These are phyloP conservation scores for Lactifluus volemus DNA, from an alignment of 768 basidiomycete genomes.

Conservation along the genomic window DNA sequence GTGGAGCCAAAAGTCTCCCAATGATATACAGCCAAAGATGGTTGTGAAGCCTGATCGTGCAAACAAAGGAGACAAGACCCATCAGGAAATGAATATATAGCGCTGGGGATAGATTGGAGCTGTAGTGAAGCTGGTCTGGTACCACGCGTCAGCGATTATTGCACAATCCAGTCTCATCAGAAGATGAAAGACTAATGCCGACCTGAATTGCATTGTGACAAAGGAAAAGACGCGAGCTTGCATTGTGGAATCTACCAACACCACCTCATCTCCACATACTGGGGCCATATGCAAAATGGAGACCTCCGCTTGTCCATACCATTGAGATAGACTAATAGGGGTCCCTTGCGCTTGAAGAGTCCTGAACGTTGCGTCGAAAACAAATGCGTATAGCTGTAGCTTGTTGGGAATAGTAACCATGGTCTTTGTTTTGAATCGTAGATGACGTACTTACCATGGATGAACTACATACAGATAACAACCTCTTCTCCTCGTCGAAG, in stretches of 20 bases:
- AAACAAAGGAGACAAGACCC: slow-evolving; percentile 42
- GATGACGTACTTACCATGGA: slow-evolving; percentile 29
- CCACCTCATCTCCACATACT: slow-evolving; percentile 39
- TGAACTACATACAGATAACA: slow-evolving; percentile 38
- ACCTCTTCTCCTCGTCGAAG: slow-evolving; percentile 44
- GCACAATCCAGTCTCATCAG: not conserved
- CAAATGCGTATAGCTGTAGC: slow-evolving; percentile 36
- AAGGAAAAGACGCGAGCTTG: slow-evolving; percentile 45
- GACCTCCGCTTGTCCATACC: slow-evolving; percentile 31
- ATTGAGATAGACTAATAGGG: slow-evolving; percentile 32
- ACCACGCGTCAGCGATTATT: not conserved
- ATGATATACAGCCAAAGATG: not conserved
- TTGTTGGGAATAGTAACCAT: not conserved
- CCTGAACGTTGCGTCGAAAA: slow-evolving; percentile 37
- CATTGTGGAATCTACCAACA: slow-evolving; percentile 37
- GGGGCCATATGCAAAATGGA: slow-evolving; percentile 33
- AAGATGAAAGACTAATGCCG: not conserved
- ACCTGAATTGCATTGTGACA: slow-evolving; percentile 47
- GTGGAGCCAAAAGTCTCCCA: no score
- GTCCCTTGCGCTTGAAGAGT: slow-evolving; percentile 36
- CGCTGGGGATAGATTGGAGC: slow-evolving; percentile 28
- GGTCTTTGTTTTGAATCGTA: not conserved
- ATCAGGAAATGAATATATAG: slow-evolving; percentile 27
- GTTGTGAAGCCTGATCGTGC: slow-evolving; percentile 12
- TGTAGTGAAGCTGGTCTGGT: slow-evolving; percentile 38